Evolutionary conservation across 2,329 filamentous ascomycete genomes (phyloP), one percentile per base, ranked within the genome.

Genomic region (Penicillium janthinellum): DNA sequence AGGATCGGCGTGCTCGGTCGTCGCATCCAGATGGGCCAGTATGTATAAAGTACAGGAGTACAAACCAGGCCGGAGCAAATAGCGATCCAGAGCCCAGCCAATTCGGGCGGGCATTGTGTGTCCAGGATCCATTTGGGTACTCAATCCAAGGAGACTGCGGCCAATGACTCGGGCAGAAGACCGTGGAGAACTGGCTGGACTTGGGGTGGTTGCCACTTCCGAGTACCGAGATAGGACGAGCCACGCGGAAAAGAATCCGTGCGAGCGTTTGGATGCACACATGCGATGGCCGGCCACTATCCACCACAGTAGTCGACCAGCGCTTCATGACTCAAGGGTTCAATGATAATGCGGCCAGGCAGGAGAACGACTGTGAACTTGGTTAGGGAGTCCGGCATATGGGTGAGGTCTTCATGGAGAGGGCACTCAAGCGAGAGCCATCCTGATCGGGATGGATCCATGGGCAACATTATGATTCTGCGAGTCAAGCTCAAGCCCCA

Each of bases 241-340:
- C 14, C 4, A 39, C 34, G 53, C 65, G 65, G 65, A 67, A 67
- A 67, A 67, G 57, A 65, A 67, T 67, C 65, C 65, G 65, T n/a
- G 34, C 42, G n/a, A n/a, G 28, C 31, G 34, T n/a, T 48, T 37
- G n/a, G 20, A 39, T 17, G 47, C 42, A 14, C 41, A 31, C 38
- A 38, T 38, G 48, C 8, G 35, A 52, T 5, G 17, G 49, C 49
- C 41, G 52, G 47, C 44, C 25, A 47, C 44, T 31, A 3, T 10
- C 1, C 8, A 31, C 31, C 31, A 31, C 31, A 31, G 6, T 31
- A 47, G 15, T n/a, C 28, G 10, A 12, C 5, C 22, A 31, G 22
- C 25, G 25, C 28, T 28, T 12, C 6, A 28, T 8, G 42, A 22
- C 42, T 28, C 42, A 2, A 25, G 22, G 42, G 7, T 20, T 48